These are phyloP conservation scores for Colletotrichum camelliae DNA, from an alignment of 2,329 filamentous ascomycete species.

Conservation along the genomic window DNA sequence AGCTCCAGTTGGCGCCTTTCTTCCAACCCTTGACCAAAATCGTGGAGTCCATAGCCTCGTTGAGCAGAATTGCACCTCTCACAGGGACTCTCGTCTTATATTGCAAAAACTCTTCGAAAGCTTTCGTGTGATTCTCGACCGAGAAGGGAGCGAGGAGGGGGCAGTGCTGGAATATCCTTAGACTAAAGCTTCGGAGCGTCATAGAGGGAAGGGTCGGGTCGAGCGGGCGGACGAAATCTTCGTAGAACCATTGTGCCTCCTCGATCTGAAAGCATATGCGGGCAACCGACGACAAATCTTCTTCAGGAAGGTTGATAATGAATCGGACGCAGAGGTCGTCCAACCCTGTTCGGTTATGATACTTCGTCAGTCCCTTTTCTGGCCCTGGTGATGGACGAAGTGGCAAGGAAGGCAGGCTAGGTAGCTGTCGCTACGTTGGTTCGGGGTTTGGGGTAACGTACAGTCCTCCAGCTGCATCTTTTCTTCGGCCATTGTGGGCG, in stretches of 20 bases:
- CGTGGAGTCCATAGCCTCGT: constrained; percentile 91
- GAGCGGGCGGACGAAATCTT: constrained; percentile 95
- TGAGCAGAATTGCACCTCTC: constrained; percentile 90
- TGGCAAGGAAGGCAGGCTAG: constrained; percentile 17
- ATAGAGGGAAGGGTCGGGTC: constrained; percentile 86
- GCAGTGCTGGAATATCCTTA: constrained; percentile 93
- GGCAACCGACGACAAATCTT: constrained; percentile 87
- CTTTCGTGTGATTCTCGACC: constrained; percentile 76
- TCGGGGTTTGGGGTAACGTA: constrained; percentile 44
- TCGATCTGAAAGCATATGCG: constrained; percentile 99
- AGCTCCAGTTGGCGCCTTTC: constrained; percentile 95
- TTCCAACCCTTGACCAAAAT: constrained; percentile 98
- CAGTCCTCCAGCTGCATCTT: constrained; percentile 92
- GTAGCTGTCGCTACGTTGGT: not conserved
- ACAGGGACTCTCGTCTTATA: constrained; percentile 97
- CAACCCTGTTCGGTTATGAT: constrained; percentile 67
- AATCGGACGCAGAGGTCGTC: constrained; percentile 98
- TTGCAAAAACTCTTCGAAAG: constrained; percentile 89
- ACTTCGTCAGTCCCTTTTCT: constrained; percentile 13
- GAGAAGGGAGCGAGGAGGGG: constrained; percentile 85
- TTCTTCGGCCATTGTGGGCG: constrained; percentile 72
- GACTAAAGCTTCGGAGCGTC: constrained; percentile 82
- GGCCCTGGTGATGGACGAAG: not conserved
- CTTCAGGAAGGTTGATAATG: constrained; percentile 93
- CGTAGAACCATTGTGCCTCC: constrained; percentile 99